phyloP scores from a whole-genome alignment of 495 filamentous ascomycete genomes.

The Penicillium macrosclerotiorum region DNA sequence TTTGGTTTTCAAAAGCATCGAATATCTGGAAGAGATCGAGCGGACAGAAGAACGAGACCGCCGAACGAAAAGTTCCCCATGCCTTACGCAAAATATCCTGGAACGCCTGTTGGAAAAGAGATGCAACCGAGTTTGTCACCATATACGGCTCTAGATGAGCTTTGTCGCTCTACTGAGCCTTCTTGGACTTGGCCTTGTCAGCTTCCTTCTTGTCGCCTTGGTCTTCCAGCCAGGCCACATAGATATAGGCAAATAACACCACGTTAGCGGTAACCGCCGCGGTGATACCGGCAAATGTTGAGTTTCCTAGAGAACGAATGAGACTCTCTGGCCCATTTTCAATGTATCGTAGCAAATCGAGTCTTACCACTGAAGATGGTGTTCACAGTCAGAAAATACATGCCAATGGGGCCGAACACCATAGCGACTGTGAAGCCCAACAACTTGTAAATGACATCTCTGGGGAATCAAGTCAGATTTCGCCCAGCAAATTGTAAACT shows the following conservation, averaged over 20 bases:
- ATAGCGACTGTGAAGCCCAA: constrained; percentile 88
- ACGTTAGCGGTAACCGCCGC: constrained; percentile 90
- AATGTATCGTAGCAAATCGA: neutral
- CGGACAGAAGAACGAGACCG: neutral
- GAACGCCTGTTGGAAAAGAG: constrained; percentile 15
- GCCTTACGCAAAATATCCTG: neutral
- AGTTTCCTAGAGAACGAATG: constrained; percentile 58
- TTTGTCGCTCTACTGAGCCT: constrained; percentile 45
- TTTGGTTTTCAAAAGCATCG: too few relatives aligned
- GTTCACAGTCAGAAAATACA: constrained; percentile 80
- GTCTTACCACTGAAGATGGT: constrained; percentile 71
- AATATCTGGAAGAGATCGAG: too few relatives aligned
- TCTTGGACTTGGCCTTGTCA: constrained; percentile 56
- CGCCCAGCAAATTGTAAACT: neutral
- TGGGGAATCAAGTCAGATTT: constrained; percentile 28
- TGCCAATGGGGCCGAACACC: constrained; percentile 78
- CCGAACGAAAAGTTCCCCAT: neutral
- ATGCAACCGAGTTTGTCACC: neutral
- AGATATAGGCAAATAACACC: constrained; percentile 84
- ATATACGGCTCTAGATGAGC: neutral
- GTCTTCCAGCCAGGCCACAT: constrained; percentile 91
- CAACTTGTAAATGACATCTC: constrained; percentile 85
- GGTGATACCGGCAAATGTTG: constrained; percentile 78
- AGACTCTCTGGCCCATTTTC: neutral
- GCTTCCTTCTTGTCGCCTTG: constrained; percentile 60